Evolutionary conservation across 495 filamentous ascomycete species (phyloP).

Genomic region (Podospora australis): DNA sequence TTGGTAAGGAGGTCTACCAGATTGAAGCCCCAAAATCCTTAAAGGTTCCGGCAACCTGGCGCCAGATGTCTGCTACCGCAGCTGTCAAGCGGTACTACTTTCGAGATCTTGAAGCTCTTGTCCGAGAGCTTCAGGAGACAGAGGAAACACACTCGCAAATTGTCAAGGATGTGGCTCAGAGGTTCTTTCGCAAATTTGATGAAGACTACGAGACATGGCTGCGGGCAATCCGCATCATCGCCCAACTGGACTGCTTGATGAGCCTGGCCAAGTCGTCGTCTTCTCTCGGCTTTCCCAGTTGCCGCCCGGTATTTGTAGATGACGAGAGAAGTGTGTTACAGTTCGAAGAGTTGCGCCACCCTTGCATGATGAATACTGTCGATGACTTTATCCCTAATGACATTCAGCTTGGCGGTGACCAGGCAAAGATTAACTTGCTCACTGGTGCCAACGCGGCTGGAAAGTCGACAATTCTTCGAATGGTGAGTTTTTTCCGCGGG

Average conservation of each 20-base stretch:
- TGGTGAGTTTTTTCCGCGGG: slow-evolving; percentile 52
- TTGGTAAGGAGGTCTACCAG: slow-evolving; percentile 96
- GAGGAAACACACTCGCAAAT: slow-evolving; percentile 94
- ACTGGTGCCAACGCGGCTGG: slow-evolving; percentile 97
- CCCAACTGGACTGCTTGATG: slow-evolving; percentile 92
- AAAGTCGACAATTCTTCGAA: slow-evolving; percentile 95
- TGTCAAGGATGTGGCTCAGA: slow-evolving; percentile 73
- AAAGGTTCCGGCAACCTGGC: slow-evolving; percentile 84
- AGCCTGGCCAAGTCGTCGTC: slow-evolving; percentile 83
- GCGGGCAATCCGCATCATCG: slow-evolving; percentile 73
- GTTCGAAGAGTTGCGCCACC: slow-evolving; percentile 88
- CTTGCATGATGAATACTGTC: slow-evolving; percentile 83
- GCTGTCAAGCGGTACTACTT: slow-evolving; percentile 94
- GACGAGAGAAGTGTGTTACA: slow-evolving; percentile 78
- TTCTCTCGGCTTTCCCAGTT: slow-evolving; percentile 77
- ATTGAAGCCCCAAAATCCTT: slow-evolving; percentile 83
- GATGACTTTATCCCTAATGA: slow-evolving; percentile 97
- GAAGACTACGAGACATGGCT: slow-evolving; percentile 84
- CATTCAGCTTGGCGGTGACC: slow-evolving; percentile 73
- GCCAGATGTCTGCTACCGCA: slow-evolving; percentile 90
- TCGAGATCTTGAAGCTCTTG: slow-evolving; percentile 69
- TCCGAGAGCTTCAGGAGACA: slow-evolving; percentile 82
- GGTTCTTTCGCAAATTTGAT: slow-evolving; percentile 86
- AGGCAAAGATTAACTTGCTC: slow-evolving; percentile 80
- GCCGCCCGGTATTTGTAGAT: slow-evolving; percentile 80